Conservation (phyloP, 148 eudicot genomes). For the Spergularia bocconei region DNA sequence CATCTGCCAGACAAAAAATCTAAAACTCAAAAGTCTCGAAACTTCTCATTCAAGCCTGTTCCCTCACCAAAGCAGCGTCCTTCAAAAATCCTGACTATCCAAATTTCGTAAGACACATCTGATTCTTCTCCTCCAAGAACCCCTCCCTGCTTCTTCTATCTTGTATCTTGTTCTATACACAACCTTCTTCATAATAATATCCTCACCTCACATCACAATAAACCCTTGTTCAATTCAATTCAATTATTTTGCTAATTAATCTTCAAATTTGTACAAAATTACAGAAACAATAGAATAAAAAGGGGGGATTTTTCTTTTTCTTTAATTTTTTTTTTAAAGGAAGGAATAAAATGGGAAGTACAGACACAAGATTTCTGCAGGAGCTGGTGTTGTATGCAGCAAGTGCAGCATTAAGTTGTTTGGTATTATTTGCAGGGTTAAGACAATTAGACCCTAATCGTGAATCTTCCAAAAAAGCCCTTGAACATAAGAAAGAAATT, state of each 20-base stretch:
- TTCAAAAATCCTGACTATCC: too few relatives aligned
- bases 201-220: too few relatives aligned
- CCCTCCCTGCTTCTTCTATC: neutral
- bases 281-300: neutral
- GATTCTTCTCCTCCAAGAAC: slow-evolving; percentile 19
- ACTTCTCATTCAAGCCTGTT: too few relatives aligned
- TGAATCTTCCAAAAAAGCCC: slow-evolving; percentile 78
- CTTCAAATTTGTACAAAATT: neutral
- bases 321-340: neutral
- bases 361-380: slow-evolving; percentile 61
- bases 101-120: too few relatives aligned
- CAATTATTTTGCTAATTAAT: neutral
- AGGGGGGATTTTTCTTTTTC: neutral
- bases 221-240: too few relatives aligned
- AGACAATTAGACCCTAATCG: slow-evolving; percentile 85
- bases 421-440: slow-evolving; percentile 70
- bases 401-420: slow-evolving; percentile 82
- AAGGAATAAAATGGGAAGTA: slow-evolving; percentile 32
- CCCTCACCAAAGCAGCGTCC: too few relatives aligned
- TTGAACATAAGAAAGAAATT: slow-evolving; percentile 74
- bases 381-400: slow-evolving; percentile 79
- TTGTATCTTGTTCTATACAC: neutral
- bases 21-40: too few relatives aligned
- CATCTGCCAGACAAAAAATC: too few relatives aligned
- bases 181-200: neutral